phyloP scores from a whole-genome alignment of 75 land plant genomes.

The Cupressus sempervirens region DNA sequence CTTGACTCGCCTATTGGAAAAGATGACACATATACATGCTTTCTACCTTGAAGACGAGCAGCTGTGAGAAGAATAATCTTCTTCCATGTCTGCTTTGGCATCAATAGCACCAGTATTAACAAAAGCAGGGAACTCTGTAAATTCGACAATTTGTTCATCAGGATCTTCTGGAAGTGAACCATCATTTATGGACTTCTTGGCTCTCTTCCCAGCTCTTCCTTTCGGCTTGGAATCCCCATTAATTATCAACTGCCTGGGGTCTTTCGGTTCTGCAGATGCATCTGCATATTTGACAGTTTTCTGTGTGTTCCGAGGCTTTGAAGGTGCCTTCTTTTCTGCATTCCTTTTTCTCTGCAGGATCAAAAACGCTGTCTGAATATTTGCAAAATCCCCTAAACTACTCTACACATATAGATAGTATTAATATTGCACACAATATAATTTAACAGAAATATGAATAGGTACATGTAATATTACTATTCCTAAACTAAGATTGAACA shows the following conservation, averaged over 20 bases:
- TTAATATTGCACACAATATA: not conserved
- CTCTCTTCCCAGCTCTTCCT: slow-evolving; percentile 40
- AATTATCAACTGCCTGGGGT: slow-evolving; percentile 6
- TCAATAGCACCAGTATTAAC: not conserved
- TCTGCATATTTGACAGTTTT: slow-evolving; percentile 15
- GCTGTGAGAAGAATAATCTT: slow-evolving; percentile 14
- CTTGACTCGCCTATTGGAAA: not conserved
- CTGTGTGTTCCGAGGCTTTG: slow-evolving; percentile 19
- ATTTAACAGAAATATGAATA: not conserved
- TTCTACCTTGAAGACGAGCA: slow-evolving; percentile 10
- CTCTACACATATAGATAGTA: not conserved
- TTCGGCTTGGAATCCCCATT: slow-evolving; percentile 27
- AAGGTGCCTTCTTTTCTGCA: slow-evolving; percentile 21
- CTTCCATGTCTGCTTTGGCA: slow-evolving; percentile 12
- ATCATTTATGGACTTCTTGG: slow-evolving; percentile 49
- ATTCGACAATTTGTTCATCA: not conserved
- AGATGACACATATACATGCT: not conserved
- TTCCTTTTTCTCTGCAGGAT: slow-evolving; percentile 35
- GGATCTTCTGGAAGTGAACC: not conserved
- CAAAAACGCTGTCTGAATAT: not conserved
- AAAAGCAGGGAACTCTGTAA: not conserved
- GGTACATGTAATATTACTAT: not conserved
- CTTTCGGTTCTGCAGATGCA: slow-evolving; percentile 3
- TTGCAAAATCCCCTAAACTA: not conserved
- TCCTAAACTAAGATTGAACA: not conserved